These are phyloP conservation scores for Ampelocalamus luodianensis DNA, from an alignment of 176 grass and related monocot genomes.

Conservation along the genomic window DNA sequence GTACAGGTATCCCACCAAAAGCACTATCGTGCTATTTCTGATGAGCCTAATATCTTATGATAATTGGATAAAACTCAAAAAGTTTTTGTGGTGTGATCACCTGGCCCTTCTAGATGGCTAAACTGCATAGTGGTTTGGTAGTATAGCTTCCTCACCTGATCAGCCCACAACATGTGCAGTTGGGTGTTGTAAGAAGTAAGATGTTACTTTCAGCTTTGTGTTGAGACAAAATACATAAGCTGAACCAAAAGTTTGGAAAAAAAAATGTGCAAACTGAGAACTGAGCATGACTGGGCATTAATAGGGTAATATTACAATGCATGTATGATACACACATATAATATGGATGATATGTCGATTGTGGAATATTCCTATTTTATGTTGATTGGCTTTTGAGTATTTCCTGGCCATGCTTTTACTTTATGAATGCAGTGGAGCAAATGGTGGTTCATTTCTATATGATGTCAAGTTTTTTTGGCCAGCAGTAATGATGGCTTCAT, in stretches of 20 bases:
- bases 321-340: neutral
- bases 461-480: conserved; percentile 78
- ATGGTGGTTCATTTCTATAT: conserved; percentile 60
- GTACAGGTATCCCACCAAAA: no score
- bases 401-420: conserved; percentile 28
- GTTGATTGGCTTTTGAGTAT: conserved; percentile 31
- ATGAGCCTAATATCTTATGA: no score
- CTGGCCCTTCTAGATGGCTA: neutral
- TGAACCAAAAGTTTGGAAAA: conserved; percentile 12
- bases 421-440: conserved; percentile 70
- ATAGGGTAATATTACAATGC: neutral
- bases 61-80: no score
- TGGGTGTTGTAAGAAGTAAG: no score
- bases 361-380: neutral
- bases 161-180: neutral
- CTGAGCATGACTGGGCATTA: neutral
- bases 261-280: neutral
- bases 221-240: conserved; percentile 29
- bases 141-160: neutral
- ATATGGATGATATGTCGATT: neutral
- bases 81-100: no score
- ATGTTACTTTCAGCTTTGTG: neutral
- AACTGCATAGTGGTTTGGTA: neutral
- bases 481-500: conserved; percentile 77
- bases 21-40: no score